These are phyloP conservation scores for Penicillium occitanis DNA, from an alignment of 2,329 filamentous ascomycete species.

Conservation along the genomic window DNA sequence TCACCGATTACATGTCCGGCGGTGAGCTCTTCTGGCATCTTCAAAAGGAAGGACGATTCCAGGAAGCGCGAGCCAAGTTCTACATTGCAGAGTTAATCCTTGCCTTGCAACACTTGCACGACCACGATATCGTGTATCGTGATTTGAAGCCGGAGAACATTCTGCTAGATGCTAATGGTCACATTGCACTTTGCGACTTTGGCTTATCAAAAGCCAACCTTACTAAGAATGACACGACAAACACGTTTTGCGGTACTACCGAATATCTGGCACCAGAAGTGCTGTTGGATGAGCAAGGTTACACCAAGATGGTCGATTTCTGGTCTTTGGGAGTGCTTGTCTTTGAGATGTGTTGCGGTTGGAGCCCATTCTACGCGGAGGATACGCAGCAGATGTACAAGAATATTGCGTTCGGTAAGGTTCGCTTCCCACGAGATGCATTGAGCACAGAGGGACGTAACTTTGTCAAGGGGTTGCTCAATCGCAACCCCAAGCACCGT, in stretches of 20 bases:
- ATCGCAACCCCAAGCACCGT: constrained; percentile 93
- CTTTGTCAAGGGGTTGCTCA: constrained; percentile 95
- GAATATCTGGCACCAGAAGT: constrained; percentile 97
- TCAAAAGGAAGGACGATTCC: constrained; percentile 93
- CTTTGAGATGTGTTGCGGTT: constrained; percentile 99
- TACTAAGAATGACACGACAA: constrained; percentile 95
- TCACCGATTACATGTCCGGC: constrained; percentile 99
- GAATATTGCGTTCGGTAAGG: constrained; percentile 99
- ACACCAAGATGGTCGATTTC: constrained; percentile 99
- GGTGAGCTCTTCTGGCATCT: constrained; percentile 98
- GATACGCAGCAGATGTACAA: constrained; percentile 99
- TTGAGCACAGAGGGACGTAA: constrained; percentile 92
- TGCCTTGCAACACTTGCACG: constrained; percentile 89
- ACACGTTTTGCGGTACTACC: constrained; percentile 97
- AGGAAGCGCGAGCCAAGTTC: constrained; percentile 93
- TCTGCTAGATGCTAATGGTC: constrained; percentile 90
- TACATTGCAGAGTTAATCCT: constrained; percentile 98
- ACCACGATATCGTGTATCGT: constrained; percentile 96
- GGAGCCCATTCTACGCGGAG: constrained; percentile 98
- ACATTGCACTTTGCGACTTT: constrained; percentile 97
- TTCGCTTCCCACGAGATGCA: constrained; percentile 91
- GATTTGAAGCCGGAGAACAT: constrained; percentile 99
- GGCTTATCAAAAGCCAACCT: constrained; percentile 96
- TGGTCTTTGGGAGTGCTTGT: constrained; percentile 97
- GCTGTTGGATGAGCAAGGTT: constrained; percentile 90